Evolutionary conservation across 192 early-diverging fungal species (phyloP).

Genomic region (Dimargaris verticillata): DNA sequence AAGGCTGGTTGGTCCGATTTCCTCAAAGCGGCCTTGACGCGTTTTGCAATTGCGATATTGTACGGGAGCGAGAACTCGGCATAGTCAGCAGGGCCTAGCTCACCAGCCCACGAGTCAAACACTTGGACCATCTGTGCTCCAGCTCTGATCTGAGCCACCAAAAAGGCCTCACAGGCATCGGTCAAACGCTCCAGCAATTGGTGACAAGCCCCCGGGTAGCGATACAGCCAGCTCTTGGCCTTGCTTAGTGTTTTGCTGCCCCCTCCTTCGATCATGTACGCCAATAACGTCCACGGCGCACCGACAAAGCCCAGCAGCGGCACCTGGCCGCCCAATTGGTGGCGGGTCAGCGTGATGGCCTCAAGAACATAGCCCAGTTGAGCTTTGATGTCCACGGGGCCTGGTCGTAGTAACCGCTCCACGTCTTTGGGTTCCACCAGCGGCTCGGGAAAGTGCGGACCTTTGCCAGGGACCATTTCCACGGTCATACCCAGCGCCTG

Average conservation of each 20-base stretch:
- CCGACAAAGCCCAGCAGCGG: constrained; percentile 94
- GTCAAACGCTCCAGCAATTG: constrained; percentile 63
- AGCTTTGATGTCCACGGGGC: constrained; percentile 46
- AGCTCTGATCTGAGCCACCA: constrained; percentile 85
- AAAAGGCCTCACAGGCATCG: constrained; percentile 68
- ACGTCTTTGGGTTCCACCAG: constrained; percentile 43
- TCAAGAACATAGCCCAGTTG: constrained; percentile 83
- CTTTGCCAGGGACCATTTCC: constrained; percentile 81
- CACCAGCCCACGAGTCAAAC: constrained; percentile 95
- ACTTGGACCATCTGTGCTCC: constrained; percentile 96
- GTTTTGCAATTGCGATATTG: constrained; percentile 55
- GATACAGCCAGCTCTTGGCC: constrained; percentile 83
- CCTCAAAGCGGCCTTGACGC: constrained; percentile 44
- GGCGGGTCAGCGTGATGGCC: constrained; percentile 84
- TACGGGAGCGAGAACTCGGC: constrained; percentile 80
- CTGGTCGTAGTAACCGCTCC: constrained; percentile 29
- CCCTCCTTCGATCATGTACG: constrained; percentile 97
- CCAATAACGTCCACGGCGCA: constrained; percentile 96
- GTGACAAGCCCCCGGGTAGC: constrained; percentile 55
- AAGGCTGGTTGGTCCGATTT: constrained; percentile 15
- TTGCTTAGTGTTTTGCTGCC: constrained; percentile 79
- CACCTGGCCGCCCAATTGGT: constrained; percentile 62
- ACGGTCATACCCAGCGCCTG: constrained; percentile 91
- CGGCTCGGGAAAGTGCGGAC: constrained; percentile 79
- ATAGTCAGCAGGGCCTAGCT: constrained; percentile 70